Conservation (phyloP, 1,284 basidiomycete species). For the Cryptococcus wingfieldii region DNA sequence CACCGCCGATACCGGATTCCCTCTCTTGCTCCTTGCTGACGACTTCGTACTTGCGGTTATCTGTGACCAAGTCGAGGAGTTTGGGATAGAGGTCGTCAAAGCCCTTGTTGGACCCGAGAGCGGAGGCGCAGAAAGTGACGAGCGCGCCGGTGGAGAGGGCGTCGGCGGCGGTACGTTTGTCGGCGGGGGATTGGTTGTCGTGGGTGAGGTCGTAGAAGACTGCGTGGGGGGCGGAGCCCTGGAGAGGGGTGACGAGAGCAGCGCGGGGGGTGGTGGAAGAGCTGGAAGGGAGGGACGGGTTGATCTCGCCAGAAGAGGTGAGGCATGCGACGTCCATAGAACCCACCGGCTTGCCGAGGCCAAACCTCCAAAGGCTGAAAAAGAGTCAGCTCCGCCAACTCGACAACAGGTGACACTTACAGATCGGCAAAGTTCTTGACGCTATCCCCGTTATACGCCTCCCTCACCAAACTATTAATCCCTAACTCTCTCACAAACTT, state of each 20-base stretch:
- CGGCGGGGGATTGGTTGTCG: conserved; percentile 84
- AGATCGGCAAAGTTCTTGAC: conserved; percentile 80
- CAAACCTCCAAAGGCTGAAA: conserved; percentile 68
- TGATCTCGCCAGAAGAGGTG: conserved; percentile 67
- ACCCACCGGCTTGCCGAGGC: conserved; percentile 83
- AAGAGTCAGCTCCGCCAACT: background rate
- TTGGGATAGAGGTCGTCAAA: conserved; percentile 96
- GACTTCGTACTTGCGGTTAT: conserved; percentile 72
- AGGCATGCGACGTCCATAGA: conserved; percentile 88
- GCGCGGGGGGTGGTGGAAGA: conserved; percentile 65
- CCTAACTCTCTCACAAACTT: conserved; percentile 85
- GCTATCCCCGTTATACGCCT: conserved; percentile 84
- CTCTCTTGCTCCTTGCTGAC: conserved; percentile 53
- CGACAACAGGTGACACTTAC: conserved; percentile 18
- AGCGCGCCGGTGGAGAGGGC: conserved; percentile 86
- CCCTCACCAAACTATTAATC: conserved; percentile 84
- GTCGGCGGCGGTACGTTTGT: conserved; percentile 88
- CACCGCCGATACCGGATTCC: conserved; percentile 59
- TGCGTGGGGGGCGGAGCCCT: conserved; percentile 82
- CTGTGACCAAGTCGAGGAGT: conserved; percentile 75
- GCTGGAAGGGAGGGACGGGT: conserved; percentile 57
- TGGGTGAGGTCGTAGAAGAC: conserved; percentile 91
- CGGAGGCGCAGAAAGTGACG: conserved; percentile 78
- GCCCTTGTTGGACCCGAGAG: conserved; percentile 86
- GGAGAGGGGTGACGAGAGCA: conserved; percentile 70